Conservation (phyloP, 495 filamentous ascomycete species). For the Podospora pseudoanserina region DNA sequence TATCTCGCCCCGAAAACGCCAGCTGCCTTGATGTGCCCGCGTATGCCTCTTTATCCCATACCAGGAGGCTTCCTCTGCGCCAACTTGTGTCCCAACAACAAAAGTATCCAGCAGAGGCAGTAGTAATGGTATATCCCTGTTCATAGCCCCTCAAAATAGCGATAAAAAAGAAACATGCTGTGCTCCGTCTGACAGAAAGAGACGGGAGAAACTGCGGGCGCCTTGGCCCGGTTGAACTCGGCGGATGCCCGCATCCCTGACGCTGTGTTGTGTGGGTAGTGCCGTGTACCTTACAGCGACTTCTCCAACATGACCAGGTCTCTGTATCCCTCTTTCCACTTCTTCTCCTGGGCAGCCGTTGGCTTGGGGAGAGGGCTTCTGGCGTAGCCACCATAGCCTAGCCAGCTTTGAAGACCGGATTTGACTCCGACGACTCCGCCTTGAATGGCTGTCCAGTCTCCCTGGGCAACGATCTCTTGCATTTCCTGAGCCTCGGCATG, state of each 20-base stretch:
- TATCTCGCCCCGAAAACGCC: slow-evolving; percentile 10
- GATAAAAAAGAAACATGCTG: slow-evolving; percentile 2
- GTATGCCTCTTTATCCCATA: slow-evolving; percentile 1
- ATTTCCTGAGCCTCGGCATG: slow-evolving; percentile 66
- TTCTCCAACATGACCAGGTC: slow-evolving; percentile 72
- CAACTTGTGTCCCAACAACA: neutral
- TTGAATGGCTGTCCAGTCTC: slow-evolving; percentile 85
- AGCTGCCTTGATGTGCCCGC: slow-evolving; percentile 4
- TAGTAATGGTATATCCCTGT: neutral
- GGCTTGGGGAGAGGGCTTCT: slow-evolving; percentile 75
- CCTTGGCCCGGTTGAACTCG: neutral
- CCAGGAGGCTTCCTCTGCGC: neutral
- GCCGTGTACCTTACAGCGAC: slow-evolving; percentile 24
- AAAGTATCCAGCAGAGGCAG: neutral
- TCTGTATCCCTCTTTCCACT: slow-evolving; percentile 66
- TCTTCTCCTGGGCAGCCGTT: slow-evolving; percentile 52
- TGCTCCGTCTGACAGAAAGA: slow-evolving; percentile 4
- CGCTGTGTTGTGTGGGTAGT: neutral
- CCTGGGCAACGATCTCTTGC: slow-evolving; percentile 75
- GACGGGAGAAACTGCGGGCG: neutral
- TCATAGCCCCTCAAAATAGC: neutral
- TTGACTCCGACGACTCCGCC: slow-evolving; percentile 86
- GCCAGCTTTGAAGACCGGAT: slow-evolving; percentile 68
- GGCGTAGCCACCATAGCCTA: slow-evolving; percentile 74
- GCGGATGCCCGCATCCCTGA: neutral